Conservation (phyloP, 441 rosid species). For the Populus tomentosa region DNA sequence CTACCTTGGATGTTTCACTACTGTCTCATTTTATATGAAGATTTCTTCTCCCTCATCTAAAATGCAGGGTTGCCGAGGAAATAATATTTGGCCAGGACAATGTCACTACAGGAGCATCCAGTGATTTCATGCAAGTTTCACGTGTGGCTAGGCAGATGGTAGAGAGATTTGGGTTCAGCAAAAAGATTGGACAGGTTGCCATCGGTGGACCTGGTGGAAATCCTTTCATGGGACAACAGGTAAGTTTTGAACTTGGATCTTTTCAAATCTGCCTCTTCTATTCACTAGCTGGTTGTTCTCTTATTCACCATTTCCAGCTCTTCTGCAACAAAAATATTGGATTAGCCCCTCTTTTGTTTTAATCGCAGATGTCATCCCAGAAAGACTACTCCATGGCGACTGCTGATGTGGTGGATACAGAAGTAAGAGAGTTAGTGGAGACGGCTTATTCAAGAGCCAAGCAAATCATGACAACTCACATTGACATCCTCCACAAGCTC, state of each 20-base stretch:
- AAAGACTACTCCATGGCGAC: constrained; percentile 99
- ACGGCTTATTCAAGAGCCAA: constrained; percentile 69
- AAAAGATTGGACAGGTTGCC: constrained; percentile 91
- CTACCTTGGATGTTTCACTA: neutral
- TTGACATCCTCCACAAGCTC: constrained; percentile 83
- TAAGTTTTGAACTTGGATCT: constrained; percentile 10
- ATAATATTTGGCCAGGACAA: constrained; percentile 82
- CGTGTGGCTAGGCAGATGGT: constrained; percentile 98
- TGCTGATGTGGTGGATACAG: constrained; percentile 86
- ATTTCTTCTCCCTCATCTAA: neutral
- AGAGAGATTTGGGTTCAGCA: constrained; percentile 96
- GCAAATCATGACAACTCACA: constrained; percentile 62
- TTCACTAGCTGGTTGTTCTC: neutral
- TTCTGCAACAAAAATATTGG: neutral
- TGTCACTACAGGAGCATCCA: constrained; percentile 96
- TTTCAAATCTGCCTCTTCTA: neutral
- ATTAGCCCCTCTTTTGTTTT: constrained; percentile 3
- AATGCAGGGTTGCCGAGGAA: constrained; percentile 78
- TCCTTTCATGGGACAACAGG: constrained; percentile 95
- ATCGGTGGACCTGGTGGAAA: constrained; percentile 91
- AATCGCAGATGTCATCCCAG: constrained; percentile 79
- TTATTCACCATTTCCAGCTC: neutral
- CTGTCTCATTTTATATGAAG: neutral
- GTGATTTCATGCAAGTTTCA: constrained; percentile 93
- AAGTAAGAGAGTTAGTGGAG: constrained; percentile 84